Evolutionary conservation across 495 filamentous ascomycete genomes (phyloP), one percentile per base, ranked within the genome.

Genomic region (Annulohypoxylon stygium): DNA sequence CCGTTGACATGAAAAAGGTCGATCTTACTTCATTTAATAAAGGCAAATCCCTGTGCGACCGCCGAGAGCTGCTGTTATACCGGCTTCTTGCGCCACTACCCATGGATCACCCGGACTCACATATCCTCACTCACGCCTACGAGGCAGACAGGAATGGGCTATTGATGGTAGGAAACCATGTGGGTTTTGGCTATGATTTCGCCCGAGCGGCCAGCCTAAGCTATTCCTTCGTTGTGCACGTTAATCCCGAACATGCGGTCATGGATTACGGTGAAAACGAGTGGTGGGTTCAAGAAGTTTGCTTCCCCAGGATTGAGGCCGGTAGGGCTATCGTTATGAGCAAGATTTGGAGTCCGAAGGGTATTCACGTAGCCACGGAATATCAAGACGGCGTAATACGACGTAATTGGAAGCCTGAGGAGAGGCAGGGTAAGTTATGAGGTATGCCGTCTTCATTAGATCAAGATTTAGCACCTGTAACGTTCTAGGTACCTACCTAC

Each of bases 281-380:
- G 53, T 93, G 91, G 91, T 93, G 90, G 80, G 78, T 89, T 25
- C 89, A 93, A 79, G 91, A 93, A 79, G 84, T 84, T 4, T 87
- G 85, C 79, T 89, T 88, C 45, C 86, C 86, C 10, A 78, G 88
- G 25, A 82, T 85, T 4, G 87, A 81, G 14, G 83, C 84, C 9
- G 90, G 89, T 11, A 81, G 90, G 58, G 89, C 82, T 2, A 81
- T 90, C 26, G 83, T 92, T 71, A 84, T 88, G 79, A 89, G 87
- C 74, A 83, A 88, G 80, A 82, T 93, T 39, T 93, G 90, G 90
- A 86, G 83, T 70, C 84, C 88, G 1, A 78, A 82, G 65, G 90
- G 90, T 4, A 78, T 83, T n/a, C 85, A 91, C 69, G 74, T 92
- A 14, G 90, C 88, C 2, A 90, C 86, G 16, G 86, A 87, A 68